phyloP scores from a whole-genome alignment of 805 yeast genomes.

The Maudiozyma turicensis region DNA sequence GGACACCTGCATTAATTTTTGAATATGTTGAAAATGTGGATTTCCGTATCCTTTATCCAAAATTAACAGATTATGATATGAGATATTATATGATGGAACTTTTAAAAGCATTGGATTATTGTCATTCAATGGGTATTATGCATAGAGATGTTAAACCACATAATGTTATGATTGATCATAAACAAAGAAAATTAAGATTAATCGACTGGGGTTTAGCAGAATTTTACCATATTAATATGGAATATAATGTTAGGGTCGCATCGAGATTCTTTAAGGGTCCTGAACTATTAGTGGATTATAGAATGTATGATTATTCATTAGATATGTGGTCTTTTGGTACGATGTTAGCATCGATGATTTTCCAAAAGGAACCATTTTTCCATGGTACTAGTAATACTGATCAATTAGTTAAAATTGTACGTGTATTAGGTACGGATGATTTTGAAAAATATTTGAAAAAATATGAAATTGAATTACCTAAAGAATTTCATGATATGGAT shows the following conservation, averaged over 20 bases:
- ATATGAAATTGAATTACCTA: slow-evolving; percentile 61
- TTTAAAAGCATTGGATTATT: slow-evolving; percentile 74
- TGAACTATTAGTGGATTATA: slow-evolving; percentile 74
- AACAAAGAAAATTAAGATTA: slow-evolving; percentile 55
- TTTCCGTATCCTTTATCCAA: slow-evolving; percentile 72
- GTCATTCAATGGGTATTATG: slow-evolving; percentile 92
- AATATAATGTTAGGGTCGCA: slow-evolving; percentile 89
- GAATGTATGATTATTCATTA: slow-evolving; percentile 81
- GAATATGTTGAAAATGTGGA: slow-evolving; percentile 79
- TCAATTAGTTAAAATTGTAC: slow-evolving; percentile 81
- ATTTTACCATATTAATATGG: slow-evolving; percentile 81
- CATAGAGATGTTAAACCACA: slow-evolving; percentile 95
- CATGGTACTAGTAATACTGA: slow-evolving; percentile 86
- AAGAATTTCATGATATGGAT: slow-evolving; percentile 70
- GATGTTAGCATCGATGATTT: slow-evolving; percentile 81
- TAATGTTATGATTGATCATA: slow-evolving; percentile 89
- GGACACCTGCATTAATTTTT: slow-evolving; percentile 80
- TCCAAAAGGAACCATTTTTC: slow-evolving; percentile 86
- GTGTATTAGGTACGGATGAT: slow-evolving; percentile 80
- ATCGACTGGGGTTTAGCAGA: slow-evolving; percentile 97
- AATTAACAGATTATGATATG: slow-evolving; percentile 63
- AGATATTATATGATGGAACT: slow-evolving; percentile 76
- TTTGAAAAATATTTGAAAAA: slow-evolving; percentile 57
- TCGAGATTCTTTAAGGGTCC: slow-evolving; percentile 92
- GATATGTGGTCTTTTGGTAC: slow-evolving; percentile 95